Percentiles rank a stretch among this genome's conserved stretches.
These are phyloP conservation scores for Aspergillus novofumigatus DNA, from an alignment of 2,329 filamentous ascomycete genomes.

Conservation along the genomic window DNA sequence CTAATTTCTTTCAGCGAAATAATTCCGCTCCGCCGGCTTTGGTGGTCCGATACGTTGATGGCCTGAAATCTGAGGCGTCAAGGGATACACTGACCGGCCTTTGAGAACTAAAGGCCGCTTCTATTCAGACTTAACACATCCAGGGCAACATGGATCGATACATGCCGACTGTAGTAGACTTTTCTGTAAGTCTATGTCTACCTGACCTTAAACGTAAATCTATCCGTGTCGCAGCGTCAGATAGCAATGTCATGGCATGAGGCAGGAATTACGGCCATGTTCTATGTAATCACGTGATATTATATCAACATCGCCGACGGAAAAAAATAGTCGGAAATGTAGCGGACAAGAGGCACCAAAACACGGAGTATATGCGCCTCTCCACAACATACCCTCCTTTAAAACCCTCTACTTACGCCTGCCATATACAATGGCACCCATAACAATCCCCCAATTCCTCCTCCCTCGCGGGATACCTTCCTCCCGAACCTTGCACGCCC, in stretches of 20 bases:
- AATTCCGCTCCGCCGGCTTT: conserved; percentile 1
- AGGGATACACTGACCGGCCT: too few relatives aligned
- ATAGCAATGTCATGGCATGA: too few relatives aligned
- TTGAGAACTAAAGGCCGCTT: too few relatives aligned
- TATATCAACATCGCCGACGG: not conserved
- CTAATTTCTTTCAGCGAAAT: not conserved
- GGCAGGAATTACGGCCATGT: too few relatives aligned
- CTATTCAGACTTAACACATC: too few relatives aligned
- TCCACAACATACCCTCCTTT: not conserved
- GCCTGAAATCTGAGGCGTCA: not conserved
- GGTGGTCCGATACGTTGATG: conserved; percentile 10
- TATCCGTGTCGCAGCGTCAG: too few relatives aligned
- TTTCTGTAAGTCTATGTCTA: too few relatives aligned
- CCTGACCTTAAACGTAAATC: too few relatives aligned
- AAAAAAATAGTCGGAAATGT: not conserved
- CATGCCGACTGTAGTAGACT: too few relatives aligned
- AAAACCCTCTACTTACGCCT: conserved; percentile 9
- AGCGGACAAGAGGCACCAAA: not conserved
- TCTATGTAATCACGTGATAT: not conserved
- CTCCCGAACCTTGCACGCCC: conserved; percentile 25
- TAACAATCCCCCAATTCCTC: conserved; percentile 61
- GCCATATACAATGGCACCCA: conserved; percentile 13
- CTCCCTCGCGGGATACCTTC: conserved; percentile 53
- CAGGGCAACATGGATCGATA: too few relatives aligned
- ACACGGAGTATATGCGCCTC: not conserved